Base-by-base conservation (phyloP, 768 basidiomycete genomes). In the Podaxis sp. region DNA sequence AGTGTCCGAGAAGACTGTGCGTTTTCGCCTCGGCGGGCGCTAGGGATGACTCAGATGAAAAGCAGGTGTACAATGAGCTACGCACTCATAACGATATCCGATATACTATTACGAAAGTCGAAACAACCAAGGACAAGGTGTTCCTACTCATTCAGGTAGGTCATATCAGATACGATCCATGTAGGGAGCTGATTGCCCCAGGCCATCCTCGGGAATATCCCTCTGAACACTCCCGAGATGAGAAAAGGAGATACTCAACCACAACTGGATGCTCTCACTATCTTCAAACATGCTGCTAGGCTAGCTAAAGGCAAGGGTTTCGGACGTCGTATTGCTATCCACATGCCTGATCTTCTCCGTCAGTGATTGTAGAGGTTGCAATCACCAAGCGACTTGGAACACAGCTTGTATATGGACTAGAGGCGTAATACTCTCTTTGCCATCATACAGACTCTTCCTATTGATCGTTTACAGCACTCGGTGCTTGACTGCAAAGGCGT, bases 281-380 rank as follows among this genome's bases (percentile, higher is more conserved):
- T 96, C 60, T 91, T 93, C 66, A 82, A 86, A n/a, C 87, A 93
- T 66, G 83, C 90, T 3, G 66, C 79, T 18, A 83, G 95, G 13
- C 88, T 98, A 62, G 84, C 85, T 14, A 79, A 86, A 80, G 91
- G 94, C 90, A 55, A 52, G 69, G 63, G 28, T 38, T 16, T 23
- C 44, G 27, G 2, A 59, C 18, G 2, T 11, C 51, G 14, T 21
- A 35, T 32, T 50, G 60, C 6, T 7, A 50, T 32, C 35, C 62
- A 61, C 35, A 61, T 48, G 28, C 61, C 61, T 51, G 51, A 54
- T 13, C 9, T 50, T 28, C n/a, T 51, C 28, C 5, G 3, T 10
- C 56, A 96, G 94, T 88, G 25, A 76, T 92, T 35, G 84, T 91
- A 4, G 91, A 95, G 65, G 84, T 94, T 16, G 88, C 88, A 0